Evolutionary conservation across 2,329 filamentous ascomycete genomes (phyloP).

Genomic region (Didymella lethalis): DNA sequence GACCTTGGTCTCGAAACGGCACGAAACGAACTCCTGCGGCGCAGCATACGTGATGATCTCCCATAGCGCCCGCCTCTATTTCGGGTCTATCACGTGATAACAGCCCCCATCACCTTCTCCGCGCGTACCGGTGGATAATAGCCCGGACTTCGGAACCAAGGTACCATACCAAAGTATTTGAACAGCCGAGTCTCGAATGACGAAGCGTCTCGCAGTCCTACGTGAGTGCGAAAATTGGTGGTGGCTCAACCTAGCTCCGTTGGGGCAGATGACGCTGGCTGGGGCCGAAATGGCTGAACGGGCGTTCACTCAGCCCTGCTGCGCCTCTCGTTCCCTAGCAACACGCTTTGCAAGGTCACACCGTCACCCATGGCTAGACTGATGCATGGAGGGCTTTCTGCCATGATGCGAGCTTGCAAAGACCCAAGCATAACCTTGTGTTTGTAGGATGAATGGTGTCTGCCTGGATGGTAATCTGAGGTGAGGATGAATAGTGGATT

Average conservation of each 20-base stretch:
- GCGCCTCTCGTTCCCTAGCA: constrained; percentile 15
- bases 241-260: background rate
- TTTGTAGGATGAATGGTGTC: constrained; percentile 3
- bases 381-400: constrained; percentile 39
- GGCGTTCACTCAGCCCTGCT: constrained; percentile 23
- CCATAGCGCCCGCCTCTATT: constrained; percentile 30
- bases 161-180: background rate
- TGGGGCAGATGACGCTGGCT: background rate
- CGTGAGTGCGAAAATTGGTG: constrained; percentile 19
- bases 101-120: background rate
- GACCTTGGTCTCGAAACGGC: constrained; percentile 1
- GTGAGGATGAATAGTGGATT: constrained; percentile 1
- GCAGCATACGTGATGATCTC: constrained; percentile 23
- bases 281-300: constrained; percentile 24
- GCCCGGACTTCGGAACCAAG: background rate
- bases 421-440: constrained; percentile 38
- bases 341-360: background rate
- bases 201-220: constrained; percentile 7
- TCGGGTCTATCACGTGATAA: constrained; percentile 3
- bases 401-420: constrained; percentile 16
- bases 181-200: background rate
- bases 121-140: background rate
- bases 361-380: constrained; percentile 14
- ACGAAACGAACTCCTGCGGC: constrained; percentile 29
- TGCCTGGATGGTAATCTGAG: background rate